Base-by-base conservation (phyloP, 2,329 filamentous ascomycete species). In the Lachnellula suecica region DNA sequence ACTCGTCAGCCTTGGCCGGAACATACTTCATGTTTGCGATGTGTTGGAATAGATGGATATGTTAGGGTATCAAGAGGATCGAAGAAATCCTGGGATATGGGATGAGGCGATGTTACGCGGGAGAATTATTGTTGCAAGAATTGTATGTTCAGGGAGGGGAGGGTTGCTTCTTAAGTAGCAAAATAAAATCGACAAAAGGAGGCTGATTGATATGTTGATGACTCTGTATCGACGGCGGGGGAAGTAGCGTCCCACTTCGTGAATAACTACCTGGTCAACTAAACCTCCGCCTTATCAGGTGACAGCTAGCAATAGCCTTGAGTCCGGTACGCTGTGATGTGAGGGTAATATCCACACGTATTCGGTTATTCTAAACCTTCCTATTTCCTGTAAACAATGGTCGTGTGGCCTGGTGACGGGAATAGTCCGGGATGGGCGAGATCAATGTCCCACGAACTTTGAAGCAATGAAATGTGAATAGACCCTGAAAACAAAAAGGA, bases 1-100 rank as follows among this genome's bases (percentile, higher is more conserved):
- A 95, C 73, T 91, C 83, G 72, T 91, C 88, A 24, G 89, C 85
- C 51, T 83, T 82, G 19, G 88, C 86, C 59, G 91, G 80, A 68
- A 78, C 81, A 72, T 87, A 89, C 61, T 79, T 79, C 76, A 81
- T 81, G n/a, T n/a, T n/a, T n/a, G n/a, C n/a, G n/a, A n/a, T 46
- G 55, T 74, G 70, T 59, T 59, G 34, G 40, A 45, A 54, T 35
- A 38, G 25, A 37, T 49, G 31, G 15, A 35, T 15, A 34, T 8
- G 31, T 35, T 15, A 6, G 2, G 8, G 29, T 35, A 35, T n/a
- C 1, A 34, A 13, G 13, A 3, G 17, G 31, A 35, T 4, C 15
- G 17, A 15, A 7, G 15, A 7, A 35, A 7, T 6, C 31, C 31
- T n/a, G 3, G 4, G 17, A 6, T 17, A 35, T 4, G 4, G 17